phyloP scores from a whole-genome alignment of 1,284 basidiomycete species.

The Tausonia pullulans region DNA sequence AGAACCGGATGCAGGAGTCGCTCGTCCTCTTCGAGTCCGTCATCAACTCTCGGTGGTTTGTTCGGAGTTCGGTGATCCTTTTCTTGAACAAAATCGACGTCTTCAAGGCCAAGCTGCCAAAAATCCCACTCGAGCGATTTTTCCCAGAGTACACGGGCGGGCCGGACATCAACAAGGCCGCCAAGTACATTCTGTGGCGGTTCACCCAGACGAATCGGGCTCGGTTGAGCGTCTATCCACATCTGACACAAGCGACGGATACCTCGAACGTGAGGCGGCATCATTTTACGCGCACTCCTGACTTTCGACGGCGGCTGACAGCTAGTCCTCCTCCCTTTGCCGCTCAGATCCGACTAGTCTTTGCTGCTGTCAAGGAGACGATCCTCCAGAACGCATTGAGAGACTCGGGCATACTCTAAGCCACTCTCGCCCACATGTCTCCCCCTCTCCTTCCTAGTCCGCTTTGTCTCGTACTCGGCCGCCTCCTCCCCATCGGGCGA shows the following conservation, averaged over 20 bases:
- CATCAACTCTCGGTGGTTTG: conserved; percentile 97
- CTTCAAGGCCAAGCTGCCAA: conserved; percentile 85
- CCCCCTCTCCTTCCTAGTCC: not conserved
- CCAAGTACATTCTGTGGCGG: conserved; percentile 94
- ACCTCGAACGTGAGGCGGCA: conserved; percentile 55
- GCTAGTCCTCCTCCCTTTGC: not conserved
- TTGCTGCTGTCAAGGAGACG: conserved; percentile 96
- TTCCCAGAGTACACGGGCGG: conserved; percentile 94
- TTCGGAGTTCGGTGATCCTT: conserved; percentile 80
- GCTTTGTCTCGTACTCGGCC: not conserved
- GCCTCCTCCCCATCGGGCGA: not conserved
- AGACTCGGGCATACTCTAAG: conserved; percentile 41
- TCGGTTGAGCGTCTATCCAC: conserved; percentile 77
- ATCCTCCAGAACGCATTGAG: conserved; percentile 79
- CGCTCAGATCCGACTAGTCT: conserved; percentile 63
- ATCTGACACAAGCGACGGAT: conserved; percentile 52
- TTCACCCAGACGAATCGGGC: conserved; percentile 93
- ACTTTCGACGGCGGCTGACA: not conserved
- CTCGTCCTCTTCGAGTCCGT: conserved; percentile 88
- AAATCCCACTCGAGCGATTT: conserved; percentile 71
- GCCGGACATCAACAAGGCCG: conserved; percentile 90
- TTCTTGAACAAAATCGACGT: conserved; percentile 95
- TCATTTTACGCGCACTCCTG: not conserved
- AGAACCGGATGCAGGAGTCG: conserved; percentile 94
- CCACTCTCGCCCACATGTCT: no score